A percentile compares a stretch with the other conserved stretches of the same genome.
These are phyloP conservation scores for Aspergillus sclerotioniger DNA, from an alignment of 495 filamentous ascomycete species.

Conservation along the genomic window DNA sequence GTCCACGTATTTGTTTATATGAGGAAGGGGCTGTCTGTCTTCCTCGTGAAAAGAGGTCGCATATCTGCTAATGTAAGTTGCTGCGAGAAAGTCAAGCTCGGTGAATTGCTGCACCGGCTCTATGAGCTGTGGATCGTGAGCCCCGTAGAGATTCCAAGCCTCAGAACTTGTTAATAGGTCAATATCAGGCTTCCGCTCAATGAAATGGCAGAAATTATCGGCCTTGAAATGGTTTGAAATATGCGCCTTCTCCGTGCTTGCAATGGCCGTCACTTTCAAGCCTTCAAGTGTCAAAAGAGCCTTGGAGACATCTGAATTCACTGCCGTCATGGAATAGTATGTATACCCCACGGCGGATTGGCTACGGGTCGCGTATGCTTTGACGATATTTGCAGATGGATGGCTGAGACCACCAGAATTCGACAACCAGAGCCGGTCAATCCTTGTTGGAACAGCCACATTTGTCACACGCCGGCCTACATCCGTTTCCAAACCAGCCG, in stretches of 20 bases:
- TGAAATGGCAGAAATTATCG: conserved; percentile 6
- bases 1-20: not conserved
- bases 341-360: not conserved
- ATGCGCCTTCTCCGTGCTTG: not conserved
- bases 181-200: conserved; percentile 7
- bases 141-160: not conserved
- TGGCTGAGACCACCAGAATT: not conserved
- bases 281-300: conserved; percentile 1
- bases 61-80: not conserved
- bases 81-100: conserved; percentile 1
- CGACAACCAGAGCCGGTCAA: conserved; percentile 11
- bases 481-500: not conserved
- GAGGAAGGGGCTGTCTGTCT: not conserved
- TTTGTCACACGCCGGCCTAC: not conserved
- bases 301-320: not conserved
- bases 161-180: not conserved
- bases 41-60: not conserved
- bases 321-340: not conserved
- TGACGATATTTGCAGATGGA: conserved; percentile 3
- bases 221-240: not conserved
- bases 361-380: conserved; percentile 1
- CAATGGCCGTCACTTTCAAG: conserved; percentile 4
- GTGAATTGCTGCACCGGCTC: not conserved
- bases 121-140: not conserved
- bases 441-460: conserved; percentile 8